phyloP scores from a whole-genome alignment of 495 filamentous ascomycete genomes.

The Penicillium riverlandense region DNA sequence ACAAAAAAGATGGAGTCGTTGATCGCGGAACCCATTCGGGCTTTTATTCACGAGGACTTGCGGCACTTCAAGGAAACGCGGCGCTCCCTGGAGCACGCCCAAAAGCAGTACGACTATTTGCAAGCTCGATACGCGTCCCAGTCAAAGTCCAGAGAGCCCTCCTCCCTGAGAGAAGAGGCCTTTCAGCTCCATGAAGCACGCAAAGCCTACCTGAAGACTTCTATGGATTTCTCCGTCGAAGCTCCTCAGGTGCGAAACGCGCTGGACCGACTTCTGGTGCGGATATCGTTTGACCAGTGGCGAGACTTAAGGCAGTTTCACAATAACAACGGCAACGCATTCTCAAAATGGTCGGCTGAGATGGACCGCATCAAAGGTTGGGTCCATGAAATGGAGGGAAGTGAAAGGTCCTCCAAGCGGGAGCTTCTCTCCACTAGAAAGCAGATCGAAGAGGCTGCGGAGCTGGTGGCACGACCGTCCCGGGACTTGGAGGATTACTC shows the following conservation, averaged over 20 bases:
- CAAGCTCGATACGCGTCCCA: constrained; percentile 74
- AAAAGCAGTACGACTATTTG: constrained; percentile 74
- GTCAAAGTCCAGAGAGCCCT: constrained; percentile 89
- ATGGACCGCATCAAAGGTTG: constrained; percentile 88
- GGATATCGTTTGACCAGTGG: constrained; percentile 78
- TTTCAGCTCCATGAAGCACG: constrained; percentile 93
- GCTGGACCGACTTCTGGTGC: constrained; percentile 79
- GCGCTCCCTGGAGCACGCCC: constrained; percentile 65
- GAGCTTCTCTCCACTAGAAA: constrained; percentile 73
- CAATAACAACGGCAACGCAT: constrained; percentile 47
- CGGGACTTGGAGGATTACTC: constrained; percentile 92
- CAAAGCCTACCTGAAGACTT: constrained; percentile 82
- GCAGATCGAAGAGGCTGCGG: constrained; percentile 75
- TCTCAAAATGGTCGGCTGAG: constrained; percentile 61
- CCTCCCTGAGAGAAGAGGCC: constrained; percentile 84
- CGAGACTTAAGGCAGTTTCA: constrained; percentile 66
- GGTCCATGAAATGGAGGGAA: constrained; percentile 85
- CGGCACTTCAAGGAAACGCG: constrained; percentile 68
- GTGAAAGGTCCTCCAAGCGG: constrained; percentile 67
- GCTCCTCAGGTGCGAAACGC: constrained; percentile 74
- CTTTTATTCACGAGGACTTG: constrained; percentile 69
- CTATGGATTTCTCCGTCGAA: constrained; percentile 85
- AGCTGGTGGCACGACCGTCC: constrained; percentile 65
- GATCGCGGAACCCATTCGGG: constrained; percentile 73
- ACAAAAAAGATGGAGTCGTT: constrained; percentile 67